Evolutionary conservation across 345 rosid species (phyloP), one percentile per base, ranked within the genome.

Genomic region (Reutealis trisperma): DNA sequence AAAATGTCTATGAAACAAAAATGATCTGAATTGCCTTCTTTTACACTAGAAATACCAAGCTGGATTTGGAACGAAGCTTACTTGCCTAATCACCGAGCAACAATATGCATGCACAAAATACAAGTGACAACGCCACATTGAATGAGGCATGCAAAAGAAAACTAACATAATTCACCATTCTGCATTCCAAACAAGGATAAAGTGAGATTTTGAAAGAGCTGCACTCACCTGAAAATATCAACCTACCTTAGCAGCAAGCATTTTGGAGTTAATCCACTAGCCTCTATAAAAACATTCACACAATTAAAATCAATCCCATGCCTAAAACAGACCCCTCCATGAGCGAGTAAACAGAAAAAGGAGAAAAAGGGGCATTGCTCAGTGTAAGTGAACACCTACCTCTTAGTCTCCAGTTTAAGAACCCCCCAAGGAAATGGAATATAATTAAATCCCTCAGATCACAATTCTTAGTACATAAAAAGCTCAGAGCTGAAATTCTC

Each of bases 151-250:
- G 54, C 34, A 73, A 66, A 66, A 65, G 57, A 21, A 18, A 24
- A 37, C 15, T 42, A 25, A 68, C 25, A 65, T 47, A 67, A 30
- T 22, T 49, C 62, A 32, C 54, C 75, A n/a, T 30, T 15, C 44
- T 27, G 60, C 67, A 66, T 58, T 71, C 63, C 57, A 71, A 57
- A 64, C 63, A 78, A 55, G 72, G 51, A 65, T 77, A 57, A 72
- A 67, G 44, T 66, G 52, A 24, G 77, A 73, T 22, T 67, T 67
- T 49, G 49, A 32, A 73, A 84, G 84, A 86, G 87, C 76, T 77
- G 81, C 81, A 88, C 93, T 91, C 92, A 91, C 93, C 96, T 89
- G 90, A 87, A 89, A 87, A 70, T 83, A 87, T 86, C 87, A 88
- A 89, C 88, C 91, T 91, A 89, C 89, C 93, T 83, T 89, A 86